Evolutionary conservation across 495 filamentous ascomycete genomes (phyloP).

Genomic region (Aspergillus sparsus): DNA sequence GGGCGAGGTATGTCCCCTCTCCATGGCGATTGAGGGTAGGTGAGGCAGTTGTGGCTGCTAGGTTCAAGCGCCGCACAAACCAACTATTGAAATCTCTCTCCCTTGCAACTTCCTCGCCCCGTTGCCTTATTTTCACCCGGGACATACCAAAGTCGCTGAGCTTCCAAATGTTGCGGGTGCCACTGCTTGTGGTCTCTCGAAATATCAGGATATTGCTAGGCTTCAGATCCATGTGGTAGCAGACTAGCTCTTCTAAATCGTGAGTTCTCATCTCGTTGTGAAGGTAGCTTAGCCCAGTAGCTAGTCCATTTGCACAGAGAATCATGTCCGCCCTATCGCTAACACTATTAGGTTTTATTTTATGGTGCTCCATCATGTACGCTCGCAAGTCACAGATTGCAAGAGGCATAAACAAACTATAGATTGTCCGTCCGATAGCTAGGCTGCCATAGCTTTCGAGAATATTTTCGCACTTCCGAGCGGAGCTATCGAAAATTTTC

Average conservation of each 20-base stretch:
- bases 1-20: constrained; percentile 5
- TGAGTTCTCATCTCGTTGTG: constrained; percentile 5
- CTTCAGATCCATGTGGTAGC: constrained; percentile 13
- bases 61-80: neutral
- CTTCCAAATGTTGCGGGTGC: constrained; percentile 7
- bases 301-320: constrained; percentile 6
- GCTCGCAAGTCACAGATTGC: constrained; percentile 3
- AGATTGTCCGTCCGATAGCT: neutral
- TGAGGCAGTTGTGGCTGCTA: neutral
- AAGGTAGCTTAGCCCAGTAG: neutral
- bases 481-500: neutral
- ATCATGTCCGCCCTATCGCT: neutral
- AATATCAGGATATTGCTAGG: constrained; percentile 12
- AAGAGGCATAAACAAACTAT: constrained; percentile 13
- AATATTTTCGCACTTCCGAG: constrained; percentile 4
- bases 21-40: neutral
- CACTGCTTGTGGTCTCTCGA: neutral
- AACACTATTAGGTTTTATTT: neutral
- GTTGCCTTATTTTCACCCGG: neutral
- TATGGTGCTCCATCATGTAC: constrained; percentile 8
- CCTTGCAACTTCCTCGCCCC: neutral
- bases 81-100: constrained; percentile 1
- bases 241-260: constrained; percentile 8
- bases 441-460: constrained; percentile 1
- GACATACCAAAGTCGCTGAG: constrained; percentile 7